Base-by-base conservation (phyloP, 305 asterid genomes). In the Fraxinus dipetala region DNA sequence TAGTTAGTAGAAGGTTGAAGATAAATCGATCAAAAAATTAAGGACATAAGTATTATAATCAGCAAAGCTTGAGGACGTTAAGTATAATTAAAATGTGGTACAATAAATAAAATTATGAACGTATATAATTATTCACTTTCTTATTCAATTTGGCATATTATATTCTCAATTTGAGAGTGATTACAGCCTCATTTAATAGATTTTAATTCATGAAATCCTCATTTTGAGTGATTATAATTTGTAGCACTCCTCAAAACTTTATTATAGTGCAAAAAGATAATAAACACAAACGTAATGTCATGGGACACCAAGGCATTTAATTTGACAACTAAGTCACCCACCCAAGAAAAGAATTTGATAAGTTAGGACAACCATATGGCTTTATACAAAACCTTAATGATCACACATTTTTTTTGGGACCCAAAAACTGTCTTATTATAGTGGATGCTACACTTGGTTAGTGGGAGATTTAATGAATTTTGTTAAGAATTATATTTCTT, bases 331-430 rank as follows among this genome's bases (percentile, higher is more conserved):
- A 83, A 85, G 83, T 69, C 84, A 74, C 54, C 88, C 86, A 86
- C 92, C 89, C 77, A 78, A 74, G 80, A 86, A 83, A 78, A 83
- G 81, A 84, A 79, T 18, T 69, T 40, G 89, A 85, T 86, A 82
- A 83, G 34, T 69, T 72, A 84, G 65, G 82, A 84, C 81, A 85
- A 61, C 80, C 80, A 83, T 77, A 84, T 80, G 86, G 81, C 90
- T 85, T 92, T 88, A 88, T 88, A 83, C 89, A 82, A 88, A 80
- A 74, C 85, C 88, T 82, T 83, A 93, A 90, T 91, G 82, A 90
- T 90, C 87, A 86, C 89, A 82, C 81, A 72, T 76, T 35, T 78
- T 81, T 34, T 24, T n/a, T 82, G 79, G 90, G 90, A 84, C 84
- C 95, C 85, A 83, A 85, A 86, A 31, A 72, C 38, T 45, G 77